Evolutionary conservation across 345 rosid species (phyloP).

Genomic region (Pugionium cornutum): DNA sequence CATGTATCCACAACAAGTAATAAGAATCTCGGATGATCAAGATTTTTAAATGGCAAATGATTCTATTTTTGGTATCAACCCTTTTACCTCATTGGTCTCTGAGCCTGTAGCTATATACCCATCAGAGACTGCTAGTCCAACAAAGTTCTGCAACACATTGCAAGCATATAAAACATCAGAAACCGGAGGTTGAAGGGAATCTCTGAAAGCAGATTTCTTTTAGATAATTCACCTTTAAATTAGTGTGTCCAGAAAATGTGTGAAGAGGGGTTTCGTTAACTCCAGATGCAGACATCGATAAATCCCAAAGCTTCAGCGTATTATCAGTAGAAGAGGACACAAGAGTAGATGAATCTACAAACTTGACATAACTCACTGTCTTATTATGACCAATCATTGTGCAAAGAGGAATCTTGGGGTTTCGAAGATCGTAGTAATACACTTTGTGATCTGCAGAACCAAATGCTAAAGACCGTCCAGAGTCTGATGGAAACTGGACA

Average conservation of each 20-base stretch:
- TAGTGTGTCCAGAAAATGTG: constrained; percentile 82
- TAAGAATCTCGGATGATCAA: constrained; percentile 2
- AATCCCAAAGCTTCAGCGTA: constrained; percentile 95
- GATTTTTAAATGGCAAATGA: not conserved
- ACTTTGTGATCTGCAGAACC: constrained; percentile 96
- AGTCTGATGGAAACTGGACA: constrained; percentile 86
- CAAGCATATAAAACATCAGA: constrained; percentile 19
- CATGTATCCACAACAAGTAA: constrained; percentile 13
- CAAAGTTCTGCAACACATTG: constrained; percentile 70
- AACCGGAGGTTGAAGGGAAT: constrained; percentile 2
- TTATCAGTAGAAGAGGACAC: constrained; percentile 96
- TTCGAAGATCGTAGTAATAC: constrained; percentile 89
- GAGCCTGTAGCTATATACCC: constrained; percentile 99
- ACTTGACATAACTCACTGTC: constrained; percentile 95
- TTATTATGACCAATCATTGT: constrained; percentile 80
- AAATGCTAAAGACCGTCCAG: constrained; percentile 80
- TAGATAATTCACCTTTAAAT: constrained; percentile 61
- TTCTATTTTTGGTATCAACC: not conserved
- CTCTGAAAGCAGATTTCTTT: not conserved
- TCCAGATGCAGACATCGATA: constrained; percentile 70
- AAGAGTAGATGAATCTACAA: constrained; percentile 66
- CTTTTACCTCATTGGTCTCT: constrained; percentile 93
- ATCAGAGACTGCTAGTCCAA: constrained; percentile 88
- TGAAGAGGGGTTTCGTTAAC: constrained; percentile 75
- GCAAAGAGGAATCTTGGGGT: constrained; percentile 73